phyloP scores from a whole-genome alignment of 2,329 filamentous ascomycete genomes.

The Calonectria multiphialidica region DNA sequence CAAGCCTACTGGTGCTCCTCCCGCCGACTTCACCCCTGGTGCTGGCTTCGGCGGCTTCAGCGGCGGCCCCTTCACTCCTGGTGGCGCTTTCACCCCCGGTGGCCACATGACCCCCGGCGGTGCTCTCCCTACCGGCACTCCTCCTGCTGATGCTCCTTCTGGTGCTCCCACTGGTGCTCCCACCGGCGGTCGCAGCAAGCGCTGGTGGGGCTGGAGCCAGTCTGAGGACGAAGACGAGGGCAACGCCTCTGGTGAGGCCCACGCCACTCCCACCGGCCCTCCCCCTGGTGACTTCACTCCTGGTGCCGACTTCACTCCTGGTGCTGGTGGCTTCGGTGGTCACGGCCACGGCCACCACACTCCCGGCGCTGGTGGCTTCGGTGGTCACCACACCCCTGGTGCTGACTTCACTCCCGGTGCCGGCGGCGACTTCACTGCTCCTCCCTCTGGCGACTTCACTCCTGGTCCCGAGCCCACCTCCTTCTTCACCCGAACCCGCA shows the following conservation, averaged over 20 bases:
- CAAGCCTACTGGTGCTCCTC: not conserved
- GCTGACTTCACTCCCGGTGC: conserved; percentile 2
- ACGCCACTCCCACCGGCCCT: not conserved
- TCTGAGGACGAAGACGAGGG: not conserved
- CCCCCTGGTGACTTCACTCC: not conserved
- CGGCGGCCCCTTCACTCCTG: conserved; percentile 9
- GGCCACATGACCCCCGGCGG: not conserved
- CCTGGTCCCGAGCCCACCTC: conserved; percentile 8
- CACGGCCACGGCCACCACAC: not conserved
- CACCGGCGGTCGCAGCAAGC: conserved; percentile 15
- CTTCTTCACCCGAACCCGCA: conserved; percentile 25
- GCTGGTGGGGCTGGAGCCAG: not conserved
- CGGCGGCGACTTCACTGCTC: not conserved
- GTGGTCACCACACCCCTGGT: not conserved
- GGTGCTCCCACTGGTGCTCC: conserved; percentile 6
- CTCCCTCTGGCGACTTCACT: conserved; percentile 3
- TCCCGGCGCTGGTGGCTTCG: conserved; percentile 19
- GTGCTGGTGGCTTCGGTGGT: not conserved
- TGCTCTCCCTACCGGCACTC: not conserved
- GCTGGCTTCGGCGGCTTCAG: not conserved
- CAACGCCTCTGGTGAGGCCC: not conserved
- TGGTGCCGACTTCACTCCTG: conserved; percentile 8
- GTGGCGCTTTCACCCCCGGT: conserved; percentile 4
- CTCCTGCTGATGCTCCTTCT: conserved; percentile 14
- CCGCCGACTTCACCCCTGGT: conserved; percentile 22